Evolutionary conservation across 495 filamentous ascomycete species (phyloP).

Genomic region (Haplographium delicatum): DNA sequence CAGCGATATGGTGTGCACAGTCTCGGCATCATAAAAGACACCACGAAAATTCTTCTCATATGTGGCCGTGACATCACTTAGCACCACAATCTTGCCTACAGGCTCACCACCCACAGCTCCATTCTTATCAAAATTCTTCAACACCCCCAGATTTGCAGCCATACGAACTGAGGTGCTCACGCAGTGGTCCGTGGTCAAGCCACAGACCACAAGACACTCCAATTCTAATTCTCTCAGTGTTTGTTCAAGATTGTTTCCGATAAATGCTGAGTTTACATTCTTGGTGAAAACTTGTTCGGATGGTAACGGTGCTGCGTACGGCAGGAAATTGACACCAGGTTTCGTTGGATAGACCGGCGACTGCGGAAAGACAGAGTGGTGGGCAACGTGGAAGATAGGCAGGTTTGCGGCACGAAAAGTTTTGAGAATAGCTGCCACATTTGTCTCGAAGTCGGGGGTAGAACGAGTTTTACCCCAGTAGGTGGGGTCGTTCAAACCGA

Average conservation of each 20-base stretch:
- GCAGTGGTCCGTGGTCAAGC: conserved; percentile 47
- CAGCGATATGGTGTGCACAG: not conserved
- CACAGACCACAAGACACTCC: conserved; percentile 35
- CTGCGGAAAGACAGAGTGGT: conserved; percentile 33
- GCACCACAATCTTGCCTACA: conserved; percentile 37
- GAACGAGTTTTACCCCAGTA: conserved; percentile 37
- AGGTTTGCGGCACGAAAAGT: conserved; percentile 31
- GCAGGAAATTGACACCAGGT: conserved; percentile 32
- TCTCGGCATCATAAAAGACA: not conserved
- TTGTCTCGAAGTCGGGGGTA: conserved; percentile 41
- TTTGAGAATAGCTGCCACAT: conserved; percentile 36
- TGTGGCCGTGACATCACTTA: conserved; percentile 44
- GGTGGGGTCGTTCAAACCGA: conserved; percentile 33
- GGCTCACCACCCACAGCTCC: too few species aligned
- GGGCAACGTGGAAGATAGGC: conserved; percentile 43
- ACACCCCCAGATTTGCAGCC: conserved; percentile 43
- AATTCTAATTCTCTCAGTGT: conserved; percentile 32
- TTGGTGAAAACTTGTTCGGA: conserved; percentile 42
- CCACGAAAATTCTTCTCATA: conserved; percentile 26
- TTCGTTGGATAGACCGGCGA: conserved; percentile 32
- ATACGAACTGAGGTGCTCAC: conserved; percentile 46
- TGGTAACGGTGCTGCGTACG: conserved; percentile 34
- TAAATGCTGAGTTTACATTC: conserved; percentile 43
- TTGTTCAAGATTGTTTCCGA: conserved; percentile 39
- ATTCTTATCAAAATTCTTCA: conserved; percentile 24